These are phyloP conservation scores for Cenococcum geophilum DNA, from an alignment of 495 filamentous ascomycete genomes.

Conservation along the genomic window DNA sequence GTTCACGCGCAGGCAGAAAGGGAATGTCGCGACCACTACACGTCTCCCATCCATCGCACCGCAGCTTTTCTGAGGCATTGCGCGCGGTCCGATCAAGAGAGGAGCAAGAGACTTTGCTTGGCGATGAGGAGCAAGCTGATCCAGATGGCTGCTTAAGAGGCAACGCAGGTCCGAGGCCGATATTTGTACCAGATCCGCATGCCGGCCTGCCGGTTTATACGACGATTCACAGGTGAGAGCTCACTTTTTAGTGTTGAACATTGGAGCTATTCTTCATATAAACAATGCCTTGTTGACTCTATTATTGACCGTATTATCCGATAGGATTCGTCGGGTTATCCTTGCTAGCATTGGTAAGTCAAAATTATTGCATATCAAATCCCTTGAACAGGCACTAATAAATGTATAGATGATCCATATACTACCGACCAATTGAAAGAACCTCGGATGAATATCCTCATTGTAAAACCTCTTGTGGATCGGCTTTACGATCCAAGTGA, in stretches of 20 bases:
- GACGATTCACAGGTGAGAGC: constrained; percentile 34
- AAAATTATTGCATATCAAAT: constrained; percentile 12
- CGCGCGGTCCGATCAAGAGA: constrained; percentile 32
- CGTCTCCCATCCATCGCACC: not conserved
- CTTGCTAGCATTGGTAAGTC: constrained; percentile 29
- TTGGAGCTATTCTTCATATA: not conserved
- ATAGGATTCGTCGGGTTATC: constrained; percentile 36
- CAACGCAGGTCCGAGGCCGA: constrained; percentile 16
- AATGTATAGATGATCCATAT: constrained; percentile 50
- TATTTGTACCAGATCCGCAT: constrained; percentile 36
- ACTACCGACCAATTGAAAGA: constrained; percentile 61
- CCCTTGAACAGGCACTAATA: not conserved
- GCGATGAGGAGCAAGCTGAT: constrained; percentile 35
- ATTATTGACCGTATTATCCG: not conserved
- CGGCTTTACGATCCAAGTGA: constrained; percentile 63
- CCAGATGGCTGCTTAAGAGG: constrained; percentile 34
- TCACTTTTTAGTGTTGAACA: not conserved
- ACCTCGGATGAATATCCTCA: constrained; percentile 62
- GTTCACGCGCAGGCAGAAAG: too few relatives aligned
- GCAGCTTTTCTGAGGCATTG: constrained; percentile 37
- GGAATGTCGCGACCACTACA: too few relatives aligned
- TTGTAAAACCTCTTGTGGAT: constrained; percentile 63
- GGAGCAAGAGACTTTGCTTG: constrained; percentile 39
- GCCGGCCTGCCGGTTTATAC: constrained; percentile 32
- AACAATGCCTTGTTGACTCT: not conserved